Conservation (phyloP, 2,329 filamentous ascomycete genomes). For the Diaporthe citri region DNA sequence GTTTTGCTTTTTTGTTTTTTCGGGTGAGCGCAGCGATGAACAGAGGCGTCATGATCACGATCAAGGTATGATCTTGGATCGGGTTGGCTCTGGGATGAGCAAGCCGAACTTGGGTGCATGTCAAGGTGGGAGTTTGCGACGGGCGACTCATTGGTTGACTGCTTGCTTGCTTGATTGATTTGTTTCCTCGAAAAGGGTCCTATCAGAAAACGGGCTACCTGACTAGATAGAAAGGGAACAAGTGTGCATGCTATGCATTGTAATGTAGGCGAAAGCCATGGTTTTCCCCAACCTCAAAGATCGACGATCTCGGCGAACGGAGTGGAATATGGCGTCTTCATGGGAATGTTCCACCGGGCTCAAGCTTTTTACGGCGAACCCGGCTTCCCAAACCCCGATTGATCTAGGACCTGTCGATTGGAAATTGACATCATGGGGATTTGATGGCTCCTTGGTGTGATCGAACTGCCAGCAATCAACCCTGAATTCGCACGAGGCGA, state of each 20-base stretch:
- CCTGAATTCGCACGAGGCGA: constrained; percentile 68
- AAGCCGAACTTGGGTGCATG: constrained; percentile 6
- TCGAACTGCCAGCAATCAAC: constrained; percentile 93
- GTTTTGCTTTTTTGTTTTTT: background rate
- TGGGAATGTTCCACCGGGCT: constrained; percentile 72
- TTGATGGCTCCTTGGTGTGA: constrained; percentile 85
- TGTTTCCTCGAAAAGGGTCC: background rate
- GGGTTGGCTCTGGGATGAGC: background rate
- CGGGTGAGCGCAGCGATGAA: background rate
- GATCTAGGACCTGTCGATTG: constrained; percentile 96
- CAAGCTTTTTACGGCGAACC: constrained; percentile 75
- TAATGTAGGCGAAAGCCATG: constrained; percentile 80
- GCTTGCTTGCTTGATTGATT: constrained; percentile 1
- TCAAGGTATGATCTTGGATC: background rate
- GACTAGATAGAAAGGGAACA: constrained; percentile 15
- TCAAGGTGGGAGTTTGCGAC: constrained; percentile 9
- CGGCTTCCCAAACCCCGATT: constrained; percentile 73
- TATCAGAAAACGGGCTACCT: background rate
- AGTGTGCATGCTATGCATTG: constrained; percentile 5
- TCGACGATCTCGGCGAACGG: constrained; percentile 93
- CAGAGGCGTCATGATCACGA: background rate
- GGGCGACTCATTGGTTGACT: background rate
- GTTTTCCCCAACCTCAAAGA: constrained; percentile 92
- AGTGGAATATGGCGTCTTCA: constrained; percentile 88
- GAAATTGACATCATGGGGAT: constrained; percentile 84